phyloP scores from a whole-genome alignment of 2,329 filamentous ascomycete species.

The Hypomyces perniciosus region DNA sequence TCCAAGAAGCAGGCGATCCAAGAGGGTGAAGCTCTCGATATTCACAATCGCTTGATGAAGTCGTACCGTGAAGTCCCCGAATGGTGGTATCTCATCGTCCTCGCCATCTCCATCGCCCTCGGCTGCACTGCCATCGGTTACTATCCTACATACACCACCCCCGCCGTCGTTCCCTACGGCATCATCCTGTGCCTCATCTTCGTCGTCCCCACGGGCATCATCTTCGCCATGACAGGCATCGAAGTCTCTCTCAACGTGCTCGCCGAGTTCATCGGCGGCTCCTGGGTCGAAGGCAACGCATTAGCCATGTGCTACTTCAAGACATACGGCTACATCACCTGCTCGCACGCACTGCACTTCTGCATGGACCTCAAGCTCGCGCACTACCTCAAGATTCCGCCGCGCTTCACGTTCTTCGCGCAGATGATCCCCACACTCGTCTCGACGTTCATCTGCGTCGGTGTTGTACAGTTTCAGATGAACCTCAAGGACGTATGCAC shows the following conservation, averaged over 20 bases:
- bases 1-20: slow-evolving; percentile 17
- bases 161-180: slow-evolving; percentile 38
- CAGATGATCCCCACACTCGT: slow-evolving; percentile 31
- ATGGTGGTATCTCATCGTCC: slow-evolving; percentile 38
- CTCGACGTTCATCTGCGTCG: slow-evolving; percentile 19
- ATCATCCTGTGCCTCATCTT: slow-evolving; percentile 36
- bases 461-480: slow-evolving; percentile 15
- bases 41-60: slow-evolving; percentile 43
- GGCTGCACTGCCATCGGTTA: slow-evolving; percentile 30
- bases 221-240: slow-evolving; percentile 37
- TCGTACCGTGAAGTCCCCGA: slow-evolving; percentile 41
- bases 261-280: slow-evolving; percentile 43
- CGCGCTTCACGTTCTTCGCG: slow-evolving; percentile 29
- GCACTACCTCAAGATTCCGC: slow-evolving; percentile 42
- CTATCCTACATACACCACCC: slow-evolving; percentile 37
- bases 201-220: slow-evolving; percentile 39
- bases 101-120: slow-evolving; percentile 26
- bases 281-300: slow-evolving; percentile 36
- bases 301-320: slow-evolving; percentile 45
- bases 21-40: slow-evolving; percentile 23
- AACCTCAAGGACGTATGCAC: slow-evolving; percentile 34
- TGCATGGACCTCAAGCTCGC: slow-evolving; percentile 31
- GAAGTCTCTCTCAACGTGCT: slow-evolving; percentile 39
- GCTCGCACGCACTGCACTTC: slow-evolving; percentile 37
- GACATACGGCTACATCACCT: slow-evolving; percentile 32